Percentiles rank a stretch among this genome's conserved stretches.
Conservation (phyloP, 345 rosid species). For the Aquilaria yunnanensis region DNA sequence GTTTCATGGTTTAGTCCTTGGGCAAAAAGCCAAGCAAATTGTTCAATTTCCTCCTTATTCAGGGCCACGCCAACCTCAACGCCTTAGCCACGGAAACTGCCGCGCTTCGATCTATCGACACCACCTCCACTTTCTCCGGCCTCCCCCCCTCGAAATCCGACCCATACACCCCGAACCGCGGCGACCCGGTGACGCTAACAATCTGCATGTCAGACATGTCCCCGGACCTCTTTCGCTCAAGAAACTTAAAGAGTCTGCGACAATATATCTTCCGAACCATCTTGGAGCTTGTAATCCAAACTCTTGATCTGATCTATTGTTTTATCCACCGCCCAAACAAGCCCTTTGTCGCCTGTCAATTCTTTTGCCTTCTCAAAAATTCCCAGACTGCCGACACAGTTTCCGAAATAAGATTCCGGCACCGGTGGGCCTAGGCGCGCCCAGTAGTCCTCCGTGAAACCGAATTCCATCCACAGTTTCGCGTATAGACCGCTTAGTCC, state of each 20-base stretch:
- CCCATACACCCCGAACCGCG: conserved; percentile 18
- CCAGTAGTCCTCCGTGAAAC: conserved; percentile 29
- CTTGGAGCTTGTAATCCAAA: neutral
- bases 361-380: too few species aligned
- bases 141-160: conserved; percentile 44
- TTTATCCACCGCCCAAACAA: neutral
- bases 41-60: conserved; percentile 14
- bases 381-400: conserved; percentile 18
- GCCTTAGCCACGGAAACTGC: conserved; percentile 18
- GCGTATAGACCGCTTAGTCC: conserved; percentile 20
- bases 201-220: neutral
- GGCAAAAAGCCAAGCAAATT: conserved; percentile 11
- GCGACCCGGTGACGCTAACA: conserved; percentile 22
- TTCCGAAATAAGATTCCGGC: conserved; percentile 33
- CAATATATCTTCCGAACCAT: neutral
- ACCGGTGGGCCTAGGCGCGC: conserved; percentile 29
- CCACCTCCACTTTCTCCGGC: conserved; percentile 22
- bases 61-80: conserved; percentile 30
- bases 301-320: neutral
- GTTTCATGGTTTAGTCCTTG: conserved; percentile 5
- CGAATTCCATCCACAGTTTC: conserved; percentile 17
- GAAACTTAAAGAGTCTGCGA: neutral
- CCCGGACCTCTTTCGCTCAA: too few species aligned
- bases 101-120: conserved; percentile 18
- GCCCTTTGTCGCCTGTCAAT: neutral